phyloP scores from a whole-genome alignment of 495 filamentous ascomycete genomes.

The Bathelium albidoporum region DNA sequence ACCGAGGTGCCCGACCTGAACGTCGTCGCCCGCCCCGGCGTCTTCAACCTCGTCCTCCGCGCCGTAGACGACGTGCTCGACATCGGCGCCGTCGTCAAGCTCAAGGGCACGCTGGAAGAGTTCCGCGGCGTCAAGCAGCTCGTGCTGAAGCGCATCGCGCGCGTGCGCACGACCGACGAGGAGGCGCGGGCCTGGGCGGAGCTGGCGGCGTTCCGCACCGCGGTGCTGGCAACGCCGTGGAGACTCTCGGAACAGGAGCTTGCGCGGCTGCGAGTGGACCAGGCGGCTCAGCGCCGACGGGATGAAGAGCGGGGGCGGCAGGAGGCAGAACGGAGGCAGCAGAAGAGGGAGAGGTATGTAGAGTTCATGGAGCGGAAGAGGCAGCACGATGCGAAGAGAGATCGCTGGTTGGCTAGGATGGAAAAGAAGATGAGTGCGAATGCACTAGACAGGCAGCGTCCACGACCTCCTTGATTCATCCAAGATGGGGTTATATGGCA shows the following conservation, averaged over 20 bases:
- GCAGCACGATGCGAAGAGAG: neutral
- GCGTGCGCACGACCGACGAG: conserved; percentile 34
- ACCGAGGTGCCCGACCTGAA: conserved; percentile 22
- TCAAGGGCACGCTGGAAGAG: conserved; percentile 59
- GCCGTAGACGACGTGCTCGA: conserved; percentile 37
- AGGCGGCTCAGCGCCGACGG: conserved; percentile 27
- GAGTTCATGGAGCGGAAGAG: neutral
- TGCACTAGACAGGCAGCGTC: neutral
- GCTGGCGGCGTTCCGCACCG: conserved; percentile 47
- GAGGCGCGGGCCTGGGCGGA: conserved; percentile 73
- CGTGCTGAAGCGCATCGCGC: conserved; percentile 52
- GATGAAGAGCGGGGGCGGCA: neutral
- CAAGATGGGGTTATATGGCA: neutral
- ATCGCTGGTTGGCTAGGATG: neutral
- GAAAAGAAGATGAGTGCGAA: conserved; percentile 1
- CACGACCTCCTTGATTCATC: neutral
- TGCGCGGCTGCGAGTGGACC: conserved; percentile 40
- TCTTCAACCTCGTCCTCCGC: conserved; percentile 20
- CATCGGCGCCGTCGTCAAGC: conserved; percentile 60
- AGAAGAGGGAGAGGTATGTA: neutral
- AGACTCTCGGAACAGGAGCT: conserved; percentile 44
- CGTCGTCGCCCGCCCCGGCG: conserved; percentile 15
- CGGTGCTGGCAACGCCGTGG: conserved; percentile 64
- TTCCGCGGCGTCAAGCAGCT: conserved; percentile 60
- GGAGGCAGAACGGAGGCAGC: neutral